Base-by-base conservation (phyloP, 805 yeast species). In the Metahyphopichia silvanorum region DNA sequence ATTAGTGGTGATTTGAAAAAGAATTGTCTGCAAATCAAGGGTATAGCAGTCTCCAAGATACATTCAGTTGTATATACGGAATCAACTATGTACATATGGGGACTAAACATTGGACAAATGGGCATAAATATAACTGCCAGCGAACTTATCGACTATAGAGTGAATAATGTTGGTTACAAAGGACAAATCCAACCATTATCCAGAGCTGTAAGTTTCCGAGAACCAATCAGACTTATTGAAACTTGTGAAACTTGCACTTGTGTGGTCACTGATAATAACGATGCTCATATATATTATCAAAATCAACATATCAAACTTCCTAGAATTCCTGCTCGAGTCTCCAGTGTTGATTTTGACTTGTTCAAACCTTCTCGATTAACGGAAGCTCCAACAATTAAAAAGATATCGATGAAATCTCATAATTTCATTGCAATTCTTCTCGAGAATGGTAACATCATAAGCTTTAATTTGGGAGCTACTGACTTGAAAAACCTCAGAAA, bases 81-180 rank as follows among this genome's bases (percentile, higher is more conserved):
- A 5, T 51, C 60, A 26, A 74, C 71, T 7, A 42, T 82, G 1
- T 74, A 60, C 38, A 55, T 76, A 23, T 86, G 95, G 95, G 96
- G 96, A 2, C 57, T 81, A 22, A 84, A 86, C 49, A 60, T 77
- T 21, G 96, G 96, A 0, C 95, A 86, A 53, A 76, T 86, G 79
- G 91, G 91, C 3, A 62, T 74, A 31, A 45, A 63, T 10, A 29
- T 49, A 5, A 37, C 29, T 10, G 25, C 30, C 3, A 34, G 16
- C 10, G 33, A 42, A 5, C 27, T 40, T 10, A 35, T 47, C 2
- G 69, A 61, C n/a, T 40, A 51, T 43, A 41, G 53, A 43, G 40
- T 49, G 3, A 44, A 47, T 18, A 60, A 56, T 40, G 50, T 63
- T 6, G 42, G 42, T 1, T 49, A 45, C 26, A 52, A 63, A 42